Base-by-base conservation (phyloP, 2,329 filamentous ascomycete species). In the Periconia digitata region DNA sequence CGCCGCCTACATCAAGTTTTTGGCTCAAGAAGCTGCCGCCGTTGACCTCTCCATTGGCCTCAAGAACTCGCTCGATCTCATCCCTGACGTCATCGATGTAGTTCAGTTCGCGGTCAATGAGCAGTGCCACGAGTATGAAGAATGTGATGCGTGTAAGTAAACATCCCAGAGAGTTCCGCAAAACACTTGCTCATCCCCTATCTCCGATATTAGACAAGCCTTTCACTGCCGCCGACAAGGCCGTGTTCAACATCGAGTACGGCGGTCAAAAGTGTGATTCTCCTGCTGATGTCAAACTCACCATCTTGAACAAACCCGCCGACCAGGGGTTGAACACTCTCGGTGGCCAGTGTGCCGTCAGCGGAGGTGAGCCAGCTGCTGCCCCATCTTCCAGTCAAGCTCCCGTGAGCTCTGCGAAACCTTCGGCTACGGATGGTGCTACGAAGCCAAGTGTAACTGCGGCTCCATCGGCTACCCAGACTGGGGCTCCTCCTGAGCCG, bases 181-280 rank as follows among this genome's bases (percentile, higher is more conserved):
- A n/a, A 18, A 36, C 32, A 37, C 39, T 17, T 46, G 36, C 43
- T 24, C 43, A 0, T 74, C 67, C 2, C n/a, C n/a, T n/a, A n/a
- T n/a, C n/a, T n/a, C n/a, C n/a, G n/a, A n/a, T n/a, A n/a, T n/a
- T 87, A n/a, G n/a, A 82, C 63, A 69, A 72, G 8, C 68, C 76
- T 2, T 87, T 88, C 60, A 78, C 84, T 39, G 57, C 76, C 16
- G 76, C 77, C 7, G 74, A 76, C 42, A 87, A 87, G 67, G 84
- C 85, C 2, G 85, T 89, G 23, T 87, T 88, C 66, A 81, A 87
- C 62, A 85, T 89, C 50, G 85, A 89, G 38, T 88, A 88, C 58
- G 82, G 82, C 4, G 73, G 78, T 1, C 35, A 56, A 18, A 15
- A 39, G 5, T 59, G 58, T 46, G 42, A 41, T 13, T 44, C 37